A percentile compares a stretch with the other conserved stretches of the same genome.
Conservation (phyloP, 2,329 filamentous ascomycete species). For the Penicillium sp. region DNA sequence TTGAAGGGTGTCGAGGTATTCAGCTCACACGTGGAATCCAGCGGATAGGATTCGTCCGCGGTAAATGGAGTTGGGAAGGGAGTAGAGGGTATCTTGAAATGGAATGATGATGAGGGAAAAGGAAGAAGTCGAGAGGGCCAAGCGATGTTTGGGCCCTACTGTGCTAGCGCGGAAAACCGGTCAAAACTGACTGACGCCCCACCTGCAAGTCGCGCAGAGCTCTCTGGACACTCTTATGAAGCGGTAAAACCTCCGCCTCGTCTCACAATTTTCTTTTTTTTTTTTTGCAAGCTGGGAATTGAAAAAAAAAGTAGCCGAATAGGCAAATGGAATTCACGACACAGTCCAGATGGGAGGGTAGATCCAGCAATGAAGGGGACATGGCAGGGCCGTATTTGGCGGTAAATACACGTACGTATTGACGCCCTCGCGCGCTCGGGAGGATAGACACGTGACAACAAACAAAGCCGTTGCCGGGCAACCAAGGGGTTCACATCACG, state of each 20-base stretch:
- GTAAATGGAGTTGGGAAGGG: conserved; percentile 17
- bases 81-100: conserved; percentile 30
- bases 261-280: not conserved
- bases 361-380: conserved; percentile 32
- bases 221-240: not conserved
- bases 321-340: conserved; percentile 14
- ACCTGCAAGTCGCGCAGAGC: conserved; percentile 36
- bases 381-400: conserved; percentile 21
- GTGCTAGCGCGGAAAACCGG: conserved; percentile 44
- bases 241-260: too few species aligned
- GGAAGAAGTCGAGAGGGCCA: conserved; percentile 42
- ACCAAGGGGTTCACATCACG: conserved; percentile 40
- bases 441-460: conserved; percentile 4
- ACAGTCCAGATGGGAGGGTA: conserved; percentile 12
- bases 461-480: conserved; percentile 52
- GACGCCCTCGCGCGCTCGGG: not conserved
- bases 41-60: conserved; percentile 17
- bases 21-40: conserved; percentile 20
- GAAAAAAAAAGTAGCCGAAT: conserved; percentile 8
- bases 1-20: conserved; percentile 19
- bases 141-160: conserved; percentile 47
- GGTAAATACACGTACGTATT: conserved; percentile 15
- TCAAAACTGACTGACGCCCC: conserved; percentile 41
- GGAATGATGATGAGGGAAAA: conserved; percentile 36
- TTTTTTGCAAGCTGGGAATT: not conserved